Base-by-base conservation (phyloP, 2,329 filamentous ascomycete species). In the Colletotrichum camelliae region DNA sequence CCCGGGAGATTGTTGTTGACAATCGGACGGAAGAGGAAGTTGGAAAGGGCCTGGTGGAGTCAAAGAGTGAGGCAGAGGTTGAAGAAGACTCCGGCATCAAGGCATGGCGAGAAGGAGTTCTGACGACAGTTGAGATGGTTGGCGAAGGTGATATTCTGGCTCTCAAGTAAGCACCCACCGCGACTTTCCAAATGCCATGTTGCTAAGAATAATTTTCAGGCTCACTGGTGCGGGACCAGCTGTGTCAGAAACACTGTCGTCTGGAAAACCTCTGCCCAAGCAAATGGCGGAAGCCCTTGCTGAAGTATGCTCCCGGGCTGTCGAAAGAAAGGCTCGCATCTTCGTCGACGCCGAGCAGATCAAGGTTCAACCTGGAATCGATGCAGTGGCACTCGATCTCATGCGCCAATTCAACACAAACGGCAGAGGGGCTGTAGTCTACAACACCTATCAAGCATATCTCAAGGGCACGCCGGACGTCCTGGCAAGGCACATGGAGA, bases 261-360 rank as follows among this genome's bases (percentile, higher is more conserved):
- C 91, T 72, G 89, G 92, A 61, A 86, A 91, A 4, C 87, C 89
- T 4, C 93, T 94, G 1, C 91, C 91, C 1, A 87, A 89, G 5
- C 89, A 90, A 7, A 92, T 98, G 80, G 88, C 90, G 67, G 85
- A 89, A 16, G 93, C 94, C n/a, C 94, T 98, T 77, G 91, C 94
- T 78, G 88, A 91, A 61, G 93, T 97, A 78, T 97, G 95, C 85
- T 87, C 92, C 62, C 89, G 94, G 16, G 95, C 95, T 0, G 89
- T 91, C 4, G 87, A 90, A 39, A 92, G 93, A 64, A 91, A 93
- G 24, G 91, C 98, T 3, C 90, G 91, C 4, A 89, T 98, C 2
- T 90, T 98, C 3, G 95, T 97, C 77, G 95, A 97, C 77, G 96
- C 95, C 2, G 96, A 98, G 85, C 95, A 98, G 84, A 92, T 93